Percentiles rank a stretch among this genome's conserved stretches.
Conservation (phyloP, 208 protist species). For the Wallacemonas sp. region DNA sequence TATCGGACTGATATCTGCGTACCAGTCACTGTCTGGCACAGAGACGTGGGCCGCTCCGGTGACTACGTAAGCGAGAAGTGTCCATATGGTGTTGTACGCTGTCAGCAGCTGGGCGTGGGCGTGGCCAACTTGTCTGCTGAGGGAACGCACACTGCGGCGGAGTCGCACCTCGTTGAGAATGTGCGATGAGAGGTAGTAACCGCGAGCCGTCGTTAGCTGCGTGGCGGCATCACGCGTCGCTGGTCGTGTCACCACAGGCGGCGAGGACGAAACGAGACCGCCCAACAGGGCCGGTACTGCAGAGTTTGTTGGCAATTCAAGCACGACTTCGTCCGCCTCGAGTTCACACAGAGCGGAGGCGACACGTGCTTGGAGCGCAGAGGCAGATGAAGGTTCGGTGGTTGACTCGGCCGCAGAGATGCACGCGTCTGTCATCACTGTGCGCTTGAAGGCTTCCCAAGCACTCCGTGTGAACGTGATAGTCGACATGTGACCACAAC, state of each 20-base stretch:
- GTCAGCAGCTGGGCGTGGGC: background rate
- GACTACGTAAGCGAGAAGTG: background rate
- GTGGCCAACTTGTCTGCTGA: constrained; percentile 15
- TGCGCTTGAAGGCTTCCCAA: background rate
- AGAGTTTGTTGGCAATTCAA: too few species aligned
- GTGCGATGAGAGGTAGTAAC: constrained; percentile 30
- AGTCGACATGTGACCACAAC: too few species aligned
- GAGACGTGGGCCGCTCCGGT: background rate
- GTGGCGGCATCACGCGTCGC: constrained; percentile 14
- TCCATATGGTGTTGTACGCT: constrained; percentile 2
- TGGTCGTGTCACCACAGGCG: too few species aligned
- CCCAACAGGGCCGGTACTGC: too few species aligned
- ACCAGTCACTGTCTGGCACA: background rate
- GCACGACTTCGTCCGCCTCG: too few species aligned
- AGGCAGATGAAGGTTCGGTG: too few species aligned
- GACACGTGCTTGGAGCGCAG: background rate
- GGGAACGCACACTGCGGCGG: background rate
- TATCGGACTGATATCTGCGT: too few species aligned
- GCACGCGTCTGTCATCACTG: background rate
- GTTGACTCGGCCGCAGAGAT: too few species aligned
- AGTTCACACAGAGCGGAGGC: background rate
- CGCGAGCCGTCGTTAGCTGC: constrained; percentile 39
- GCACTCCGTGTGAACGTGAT: background rate
- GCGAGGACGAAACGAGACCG: too few species aligned
- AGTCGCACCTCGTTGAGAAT: constrained; percentile 24